A percentile compares a stretch with the other conserved stretches of the same genome.
phyloP scores from a whole-genome alignment of 2,329 filamentous ascomycete genomes.

The Alternaria incomplexa region DNA sequence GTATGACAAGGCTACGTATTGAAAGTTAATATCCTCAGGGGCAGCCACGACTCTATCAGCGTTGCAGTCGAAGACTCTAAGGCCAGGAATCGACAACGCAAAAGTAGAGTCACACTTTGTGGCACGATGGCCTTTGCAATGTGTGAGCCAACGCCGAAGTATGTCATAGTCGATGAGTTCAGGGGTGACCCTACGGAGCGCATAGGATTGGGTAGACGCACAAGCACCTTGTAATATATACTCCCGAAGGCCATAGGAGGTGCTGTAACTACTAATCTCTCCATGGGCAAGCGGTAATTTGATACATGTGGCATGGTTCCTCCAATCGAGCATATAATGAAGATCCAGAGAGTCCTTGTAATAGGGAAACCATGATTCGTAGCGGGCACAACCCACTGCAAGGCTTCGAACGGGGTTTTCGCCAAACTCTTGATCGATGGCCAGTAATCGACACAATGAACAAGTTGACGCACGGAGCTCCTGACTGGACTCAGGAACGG shows the following conservation, averaged over 20 bases:
- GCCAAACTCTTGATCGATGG: too few species aligned
- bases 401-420: too few species aligned
- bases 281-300: too few species aligned
- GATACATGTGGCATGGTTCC: too few species aligned
- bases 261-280: too few species aligned
- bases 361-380: too few species aligned
- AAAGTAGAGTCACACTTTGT: rapidly evolving
- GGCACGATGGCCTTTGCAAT: neutral
- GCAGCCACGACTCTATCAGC: neutral
- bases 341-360: too few species aligned
- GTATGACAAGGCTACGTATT: neutral
- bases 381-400: too few species aligned
- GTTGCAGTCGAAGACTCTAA: neutral
- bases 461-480: neutral
- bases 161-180: neutral
- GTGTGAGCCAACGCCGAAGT: neutral
- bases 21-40: neutral
- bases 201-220: rapidly evolving
- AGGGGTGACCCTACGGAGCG: rapidly evolving
- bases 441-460: neutral
- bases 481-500: neutral
- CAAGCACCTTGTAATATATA: neutral
- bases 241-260: too few species aligned
- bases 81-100: neutral
- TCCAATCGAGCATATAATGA: too few species aligned